These are phyloP conservation scores for Rugonectria rugulosa DNA, from an alignment of 2,329 filamentous ascomycete species.

Conservation along the genomic window DNA sequence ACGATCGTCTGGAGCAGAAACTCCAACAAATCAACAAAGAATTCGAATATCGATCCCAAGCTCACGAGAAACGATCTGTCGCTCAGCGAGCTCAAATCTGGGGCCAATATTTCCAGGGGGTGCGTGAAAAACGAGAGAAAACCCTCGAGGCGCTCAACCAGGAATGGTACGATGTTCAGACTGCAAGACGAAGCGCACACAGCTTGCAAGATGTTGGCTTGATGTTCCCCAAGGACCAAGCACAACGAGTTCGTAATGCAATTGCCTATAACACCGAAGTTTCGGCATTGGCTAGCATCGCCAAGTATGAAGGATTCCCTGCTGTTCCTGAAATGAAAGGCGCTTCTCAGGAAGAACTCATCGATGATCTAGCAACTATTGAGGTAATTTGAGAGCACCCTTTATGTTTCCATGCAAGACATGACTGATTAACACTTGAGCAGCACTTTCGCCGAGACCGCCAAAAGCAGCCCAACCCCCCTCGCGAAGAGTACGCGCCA, in stretches of 20 bases:
- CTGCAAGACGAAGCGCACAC: slow-evolving; percentile 82
- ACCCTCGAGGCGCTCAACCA: slow-evolving; percentile 83
- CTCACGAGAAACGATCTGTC: slow-evolving; percentile 76
- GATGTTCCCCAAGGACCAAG: slow-evolving; percentile 78
- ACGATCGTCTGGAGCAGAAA: slow-evolving; percentile 83
- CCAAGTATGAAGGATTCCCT: slow-evolving; percentile 95
- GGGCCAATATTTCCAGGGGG: slow-evolving; percentile 87
- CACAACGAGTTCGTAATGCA: slow-evolving; percentile 83
- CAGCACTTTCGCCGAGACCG: slow-evolving; percentile 46
- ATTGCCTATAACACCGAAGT: slow-evolving; percentile 95
- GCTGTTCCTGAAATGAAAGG: slow-evolving; percentile 86
- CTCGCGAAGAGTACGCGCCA: slow-evolving; percentile 58
- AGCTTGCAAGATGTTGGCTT: slow-evolving; percentile 83
- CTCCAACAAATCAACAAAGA: slow-evolving; percentile 78
- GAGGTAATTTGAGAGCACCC: slow-evolving; percentile 61
- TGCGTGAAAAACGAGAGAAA: slow-evolving; percentile 82
- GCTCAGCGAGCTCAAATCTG: slow-evolving; percentile 87
- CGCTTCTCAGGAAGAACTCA: slow-evolving; percentile 75
- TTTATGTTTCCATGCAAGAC: slow-evolving; percentile 19
- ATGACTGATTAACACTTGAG: slow-evolving; percentile 19
- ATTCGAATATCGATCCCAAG: slow-evolving; percentile 75
- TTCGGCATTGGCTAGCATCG: slow-evolving; percentile 86
- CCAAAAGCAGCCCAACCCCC: slow-evolving; percentile 49
- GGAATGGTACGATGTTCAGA: slow-evolving; percentile 92
- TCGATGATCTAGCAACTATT: slow-evolving; percentile 89